These are phyloP conservation scores for Pilasporangium apinafurcum DNA, from an alignment of 352 stramenopile species.

Conservation along the genomic window DNA sequence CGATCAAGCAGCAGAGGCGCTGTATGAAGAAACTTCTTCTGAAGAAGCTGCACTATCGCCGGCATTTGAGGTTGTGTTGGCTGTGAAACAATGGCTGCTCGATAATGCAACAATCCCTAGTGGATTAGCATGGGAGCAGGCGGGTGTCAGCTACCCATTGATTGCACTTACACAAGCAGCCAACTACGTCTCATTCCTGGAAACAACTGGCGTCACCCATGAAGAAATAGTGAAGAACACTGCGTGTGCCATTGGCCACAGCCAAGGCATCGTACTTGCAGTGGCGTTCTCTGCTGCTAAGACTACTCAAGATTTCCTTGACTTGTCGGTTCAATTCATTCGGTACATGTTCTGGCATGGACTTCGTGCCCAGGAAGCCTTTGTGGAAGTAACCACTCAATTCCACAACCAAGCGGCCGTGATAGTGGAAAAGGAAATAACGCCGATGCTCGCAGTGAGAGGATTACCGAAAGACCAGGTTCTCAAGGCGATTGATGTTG, in stretches of 20 bases:
- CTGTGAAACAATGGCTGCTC: conserved; percentile 50
- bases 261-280: conserved; percentile 72
- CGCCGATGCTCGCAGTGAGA: conserved; percentile 70
- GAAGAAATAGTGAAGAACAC: conserved; percentile 45
- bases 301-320: conserved; percentile 42
- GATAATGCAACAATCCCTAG: neutral
- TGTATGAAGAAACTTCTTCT: conserved; percentile 41
- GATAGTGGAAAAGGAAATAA: conserved; percentile 19
- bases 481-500: conserved; percentile 48
- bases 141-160: conserved; percentile 74
- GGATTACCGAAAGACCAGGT: conserved; percentile 54
- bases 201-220: conserved; percentile 40
- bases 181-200: conserved; percentile 73
- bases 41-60: conserved; percentile 27
- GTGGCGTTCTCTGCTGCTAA: conserved; percentile 55
- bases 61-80: conserved; percentile 37
- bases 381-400: conserved; percentile 17
- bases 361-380: conserved; percentile 62
- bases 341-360: conserved; percentile 84
- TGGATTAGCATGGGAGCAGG: conserved; percentile 23
- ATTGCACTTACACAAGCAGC: conserved; percentile 67
- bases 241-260: conserved; percentile 52
- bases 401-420: conserved; percentile 22
- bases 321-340: conserved; percentile 36
- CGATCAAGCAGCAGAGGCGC: conserved; percentile 28